Evolutionary conservation across 495 filamentous ascomycete species (phyloP), one percentile per base, ranked within the genome.

Genomic region (Oleoguttula mirabilis): DNA sequence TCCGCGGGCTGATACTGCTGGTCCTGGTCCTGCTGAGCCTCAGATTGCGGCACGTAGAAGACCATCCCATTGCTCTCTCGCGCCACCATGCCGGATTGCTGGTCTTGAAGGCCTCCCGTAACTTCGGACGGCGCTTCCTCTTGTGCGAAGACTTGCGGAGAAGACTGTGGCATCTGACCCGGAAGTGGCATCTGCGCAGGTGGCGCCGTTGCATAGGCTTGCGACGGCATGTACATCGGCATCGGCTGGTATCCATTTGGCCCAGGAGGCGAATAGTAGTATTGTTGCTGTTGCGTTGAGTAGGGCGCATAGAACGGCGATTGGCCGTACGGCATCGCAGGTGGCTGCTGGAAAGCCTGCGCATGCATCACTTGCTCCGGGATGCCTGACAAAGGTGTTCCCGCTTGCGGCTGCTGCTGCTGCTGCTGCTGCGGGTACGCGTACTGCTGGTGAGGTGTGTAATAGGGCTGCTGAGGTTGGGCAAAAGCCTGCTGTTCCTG

Each of bases 21-120:
- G 63, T 50, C 39, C 64, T 56, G 65, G 43, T 85, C 65, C 15
- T 46, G 43, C 20, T 31, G 35, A 5, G 16, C 15, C 6, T 90
- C 81, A 8, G 77, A 70, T 22, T 81, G 70, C 54, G 93, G 80
- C 45, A 86, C 87, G 58, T 94, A 99, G 60, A 94, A 96, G 3
- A 94, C 86, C 67, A 88, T 95, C 34, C 92, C 90, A 48, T 88
- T 87, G 49, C 77, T 74, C 63, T 96, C 90, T 56, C 94, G 88
- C 2, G 86, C 84, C 36, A 96, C 81, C 21, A 84, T 80, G 50
- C 75, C 80, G 6, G 73, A 59, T 41, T 76, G 73, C 11, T 34
- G 61, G n/a, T 10, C n/a, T n/a, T n/a, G n/a, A n/a, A n/a, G n/a
- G n/a, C n/a, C n/a, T n/a, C n/a, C n/a, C n/a, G n/a, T n/a, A n/a